Conservation (phyloP, 495 filamentous ascomycete genomes). For the Neurospora hispaniola region DNA sequence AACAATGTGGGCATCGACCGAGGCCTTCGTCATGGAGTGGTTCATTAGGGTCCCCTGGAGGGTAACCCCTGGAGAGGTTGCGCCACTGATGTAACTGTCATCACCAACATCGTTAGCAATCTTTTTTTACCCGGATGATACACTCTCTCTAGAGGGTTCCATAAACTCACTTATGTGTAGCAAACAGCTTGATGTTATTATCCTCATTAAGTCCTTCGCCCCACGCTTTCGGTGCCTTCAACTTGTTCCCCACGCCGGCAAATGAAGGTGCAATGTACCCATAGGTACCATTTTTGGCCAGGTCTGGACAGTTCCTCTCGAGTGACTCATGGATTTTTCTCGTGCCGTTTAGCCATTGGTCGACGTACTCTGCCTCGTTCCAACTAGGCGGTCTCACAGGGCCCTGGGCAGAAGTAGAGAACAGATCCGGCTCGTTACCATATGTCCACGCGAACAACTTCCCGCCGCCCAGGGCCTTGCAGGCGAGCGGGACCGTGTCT, state of each 20-base stretch:
- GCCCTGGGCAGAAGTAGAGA: constrained; percentile 42
- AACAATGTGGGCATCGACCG: constrained; percentile 35
- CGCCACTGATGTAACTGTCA: constrained; percentile 53
- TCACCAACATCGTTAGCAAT: constrained; percentile 6
- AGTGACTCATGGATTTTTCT: constrained; percentile 38
- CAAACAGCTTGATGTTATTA: constrained; percentile 43
- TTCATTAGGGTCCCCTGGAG: constrained; percentile 57
- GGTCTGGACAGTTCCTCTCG: constrained; percentile 40
- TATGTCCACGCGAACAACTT: constrained; percentile 49
- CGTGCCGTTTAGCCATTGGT: constrained; percentile 51
- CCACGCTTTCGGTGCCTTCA: constrained; percentile 43
- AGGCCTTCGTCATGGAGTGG: constrained; percentile 44
- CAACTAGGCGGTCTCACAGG: constrained; percentile 42
- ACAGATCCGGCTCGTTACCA: constrained; percentile 62
- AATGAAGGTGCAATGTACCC: constrained; percentile 53
- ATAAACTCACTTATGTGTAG: constrained; percentile 50
- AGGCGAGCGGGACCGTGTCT: constrained; percentile 46
- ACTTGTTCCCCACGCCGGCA: constrained; percentile 41
- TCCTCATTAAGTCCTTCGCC: constrained; percentile 40
- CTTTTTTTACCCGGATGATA: no score
- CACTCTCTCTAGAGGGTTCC: neutral
- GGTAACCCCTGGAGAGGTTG: constrained; percentile 50
- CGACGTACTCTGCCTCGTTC: constrained; percentile 47
- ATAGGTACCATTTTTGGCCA: constrained; percentile 30
- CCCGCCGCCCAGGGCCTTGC: constrained; percentile 42